Conservation (phyloP, 441 rosid species). For the Jatropha multifida region DNA sequence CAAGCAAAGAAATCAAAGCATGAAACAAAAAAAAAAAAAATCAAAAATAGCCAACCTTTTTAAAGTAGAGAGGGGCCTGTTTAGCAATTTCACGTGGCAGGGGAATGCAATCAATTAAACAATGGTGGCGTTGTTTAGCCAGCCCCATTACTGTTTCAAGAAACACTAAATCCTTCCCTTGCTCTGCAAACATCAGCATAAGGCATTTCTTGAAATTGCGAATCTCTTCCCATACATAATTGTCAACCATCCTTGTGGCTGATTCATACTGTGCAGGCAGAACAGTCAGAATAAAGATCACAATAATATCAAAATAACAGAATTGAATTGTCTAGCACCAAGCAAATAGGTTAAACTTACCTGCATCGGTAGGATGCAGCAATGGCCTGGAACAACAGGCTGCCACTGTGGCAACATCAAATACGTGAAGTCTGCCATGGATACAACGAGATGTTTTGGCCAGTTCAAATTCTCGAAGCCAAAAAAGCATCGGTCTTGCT, state of each 20-base stretch:
- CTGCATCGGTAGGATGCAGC: slow-evolving; percentile 83
- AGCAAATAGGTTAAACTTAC: slow-evolving; percentile 31
- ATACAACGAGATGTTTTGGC: slow-evolving; percentile 78
- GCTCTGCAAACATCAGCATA: slow-evolving; percentile 84
- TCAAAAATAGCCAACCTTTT: slow-evolving; percentile 44
- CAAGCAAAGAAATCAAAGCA: no score
- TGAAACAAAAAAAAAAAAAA: no score
- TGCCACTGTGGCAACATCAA: slow-evolving; percentile 78
- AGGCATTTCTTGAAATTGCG: slow-evolving; percentile 95
- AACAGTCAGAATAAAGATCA: neutral
- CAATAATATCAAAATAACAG: neutral
- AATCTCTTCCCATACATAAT: slow-evolving; percentile 82
- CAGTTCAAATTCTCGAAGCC: slow-evolving; percentile 90
- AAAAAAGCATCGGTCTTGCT: slow-evolving; percentile 86
- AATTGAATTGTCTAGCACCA: slow-evolving; percentile 1
- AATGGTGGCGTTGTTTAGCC: slow-evolving; percentile 77
- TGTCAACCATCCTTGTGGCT: slow-evolving; percentile 65
- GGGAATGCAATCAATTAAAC: slow-evolving; percentile 84
- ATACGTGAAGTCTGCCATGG: slow-evolving; percentile 82
- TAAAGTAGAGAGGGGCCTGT: slow-evolving; percentile 80
- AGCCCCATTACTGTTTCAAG: slow-evolving; percentile 86
- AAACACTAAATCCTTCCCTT: slow-evolving; percentile 77
- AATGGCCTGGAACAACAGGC: slow-evolving; percentile 83
- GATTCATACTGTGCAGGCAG: slow-evolving; percentile 66
- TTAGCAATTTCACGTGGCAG: slow-evolving; percentile 64